Evolutionary conservation across 768 basidiomycete species (phyloP), one percentile per base, ranked within the genome.

Genomic region (Lactarius quietus): DNA sequence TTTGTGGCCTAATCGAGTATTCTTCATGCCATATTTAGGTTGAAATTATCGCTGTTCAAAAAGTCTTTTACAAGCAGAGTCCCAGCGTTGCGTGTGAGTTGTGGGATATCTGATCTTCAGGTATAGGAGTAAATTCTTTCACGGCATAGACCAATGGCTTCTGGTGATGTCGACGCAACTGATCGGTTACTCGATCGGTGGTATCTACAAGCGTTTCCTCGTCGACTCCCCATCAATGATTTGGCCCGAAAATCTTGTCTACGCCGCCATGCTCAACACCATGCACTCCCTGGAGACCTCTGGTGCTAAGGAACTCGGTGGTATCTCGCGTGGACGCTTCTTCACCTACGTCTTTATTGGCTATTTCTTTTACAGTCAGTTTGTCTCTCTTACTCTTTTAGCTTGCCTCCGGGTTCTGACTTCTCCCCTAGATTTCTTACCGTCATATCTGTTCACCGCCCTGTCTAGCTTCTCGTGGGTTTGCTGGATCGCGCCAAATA

Each of bases 11-110:
- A 23, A 17, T 26, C 7, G n/a, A n/a, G n/a, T n/a, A n/a, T n/a
- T n/a, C n/a, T n/a, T n/a, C n/a, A n/a, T n/a, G n/a, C n/a, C n/a
- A 41, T 10, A 20, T 52, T 35, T 17, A 72, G 71, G 81, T 80
- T 52, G 82, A 82, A 36, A 78, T 82, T 54, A 71, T 80, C 59
- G 78, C 78, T 15, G 79, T 83, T 0, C 80, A 81, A 66, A 71
- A 78, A 12, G 77, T 80, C 15, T 81, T 77, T 71, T 82, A 82
- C 73, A 71, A 77, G 63, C 78, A 79, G 69, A 65, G 59, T 12
- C 75, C 73, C 71, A 78, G 74, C 67, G 78, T 79, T 62, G 60
- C 69, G 56, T 79, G 77, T 68, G 39, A 35, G 66, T 64, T n/a
- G 20, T 28, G 18, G 23, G 12, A 23, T 4, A 43, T n/a, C 20